These are phyloP conservation scores for Fusarium sororula DNA, from an alignment of 2,329 filamentous ascomycete species.

Conservation along the genomic window DNA sequence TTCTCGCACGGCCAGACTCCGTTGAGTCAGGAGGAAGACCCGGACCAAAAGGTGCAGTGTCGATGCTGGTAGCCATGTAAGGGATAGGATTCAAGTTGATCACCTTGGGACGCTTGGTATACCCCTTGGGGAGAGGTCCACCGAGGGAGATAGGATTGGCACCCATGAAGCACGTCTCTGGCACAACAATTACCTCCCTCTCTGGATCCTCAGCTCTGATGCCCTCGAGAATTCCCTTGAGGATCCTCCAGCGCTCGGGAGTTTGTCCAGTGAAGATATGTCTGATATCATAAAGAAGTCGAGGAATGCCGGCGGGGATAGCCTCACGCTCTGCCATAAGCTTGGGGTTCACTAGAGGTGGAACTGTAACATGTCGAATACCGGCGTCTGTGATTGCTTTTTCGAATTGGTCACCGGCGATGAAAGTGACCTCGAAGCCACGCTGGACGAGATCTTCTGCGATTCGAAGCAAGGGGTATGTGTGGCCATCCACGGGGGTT, in stretches of 20 bases:
- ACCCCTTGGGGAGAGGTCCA: conserved; percentile 51
- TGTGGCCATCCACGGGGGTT: conserved; percentile 45
- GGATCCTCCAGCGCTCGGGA: conserved; percentile 43
- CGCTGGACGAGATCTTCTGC: conserved; percentile 48
- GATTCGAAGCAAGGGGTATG: conserved; percentile 45
- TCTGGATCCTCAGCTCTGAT: conserved; percentile 45
- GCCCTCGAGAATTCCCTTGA: conserved; percentile 49
- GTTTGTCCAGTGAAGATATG: conserved; percentile 41
- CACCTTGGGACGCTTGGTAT: conserved; percentile 45
- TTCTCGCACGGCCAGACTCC: conserved; percentile 48
- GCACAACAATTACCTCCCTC: conserved; percentile 54
- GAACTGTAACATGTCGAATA: conserved; percentile 46
- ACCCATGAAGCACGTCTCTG: conserved; percentile 52
- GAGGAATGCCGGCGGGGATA: conserved; percentile 34
- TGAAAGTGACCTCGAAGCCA: conserved; percentile 55
- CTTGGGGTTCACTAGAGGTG: conserved; percentile 19
- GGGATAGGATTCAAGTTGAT: conserved; percentile 53
- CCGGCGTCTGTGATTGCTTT: conserved; percentile 49
- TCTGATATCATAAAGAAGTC: conserved; percentile 46
- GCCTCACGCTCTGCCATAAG: conserved; percentile 24
- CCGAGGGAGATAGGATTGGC: conserved; percentile 50
- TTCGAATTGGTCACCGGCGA: conserved; percentile 50
- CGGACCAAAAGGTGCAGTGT: conserved; percentile 51
- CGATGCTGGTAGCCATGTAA: conserved; percentile 49
- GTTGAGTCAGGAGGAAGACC: conserved; percentile 51